A percentile compares a stretch with the other conserved stretches of the same genome.
phyloP scores from a whole-genome alignment of 2,329 filamentous ascomycete species.

The Cordyceps tenuipes region DNA sequence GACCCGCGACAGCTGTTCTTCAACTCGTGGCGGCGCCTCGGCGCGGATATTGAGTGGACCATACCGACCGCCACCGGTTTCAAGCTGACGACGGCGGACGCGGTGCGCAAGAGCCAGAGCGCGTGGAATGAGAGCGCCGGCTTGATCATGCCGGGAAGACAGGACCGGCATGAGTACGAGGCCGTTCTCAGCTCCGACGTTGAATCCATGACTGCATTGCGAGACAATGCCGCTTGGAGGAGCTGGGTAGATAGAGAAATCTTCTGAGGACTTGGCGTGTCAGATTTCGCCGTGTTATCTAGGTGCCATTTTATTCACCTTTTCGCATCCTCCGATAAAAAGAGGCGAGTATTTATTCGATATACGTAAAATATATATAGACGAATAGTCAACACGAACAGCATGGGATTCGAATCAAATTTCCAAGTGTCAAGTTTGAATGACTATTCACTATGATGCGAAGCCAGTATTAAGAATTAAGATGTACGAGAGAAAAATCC shows the following conservation, averaged over 20 bases:
- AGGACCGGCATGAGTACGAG: slow-evolving; percentile 19
- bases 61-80: slow-evolving; percentile 19
- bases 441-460: too few species aligned
- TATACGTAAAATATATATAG: too few species aligned
- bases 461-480: too few species aligned
- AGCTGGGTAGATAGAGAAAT: slow-evolving; percentile 20
- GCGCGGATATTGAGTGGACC: slow-evolving; percentile 31
- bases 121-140: slow-evolving; percentile 24
- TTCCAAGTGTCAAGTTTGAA: too few species aligned
- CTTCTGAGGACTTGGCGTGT: neutral
- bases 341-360: too few species aligned
- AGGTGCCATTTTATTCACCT: neutral
- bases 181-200: slow-evolving; percentile 24
- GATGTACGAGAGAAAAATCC: too few species aligned
- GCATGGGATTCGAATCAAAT: too few species aligned
- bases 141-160: slow-evolving; percentile 24
- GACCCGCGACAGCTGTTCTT: slow-evolving; percentile 31
- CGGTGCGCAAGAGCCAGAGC: slow-evolving; percentile 23
- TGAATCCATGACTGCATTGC: slow-evolving; percentile 22
- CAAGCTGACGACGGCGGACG: slow-evolving; percentile 18
- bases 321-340: neutral
- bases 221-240: slow-evolving; percentile 20
- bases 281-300: neutral
- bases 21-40: slow-evolving; percentile 38
- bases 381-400: too few species aligned